Conservation (phyloP, 495 filamentous ascomycete species). For the Penicillium dipodomyicola region DNA sequence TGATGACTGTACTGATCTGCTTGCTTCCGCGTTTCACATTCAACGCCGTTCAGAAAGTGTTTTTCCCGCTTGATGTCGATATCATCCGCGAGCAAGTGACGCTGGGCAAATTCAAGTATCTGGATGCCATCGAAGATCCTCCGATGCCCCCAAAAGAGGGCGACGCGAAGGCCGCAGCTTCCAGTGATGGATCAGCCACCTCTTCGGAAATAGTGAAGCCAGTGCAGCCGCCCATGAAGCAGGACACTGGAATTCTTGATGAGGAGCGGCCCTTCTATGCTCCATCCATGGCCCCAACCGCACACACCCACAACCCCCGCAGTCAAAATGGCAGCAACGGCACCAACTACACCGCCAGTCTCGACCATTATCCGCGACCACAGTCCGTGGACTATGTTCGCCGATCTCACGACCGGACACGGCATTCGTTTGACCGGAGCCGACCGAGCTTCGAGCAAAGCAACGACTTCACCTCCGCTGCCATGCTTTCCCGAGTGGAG, state of each 20-base stretch:
- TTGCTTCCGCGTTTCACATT: conserved; percentile 80
- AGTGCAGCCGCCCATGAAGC: conserved; percentile 52
- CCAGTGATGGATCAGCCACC: conserved; percentile 47
- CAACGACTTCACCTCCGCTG: conserved; percentile 87
- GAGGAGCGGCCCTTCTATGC: conserved; percentile 89
- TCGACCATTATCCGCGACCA: conserved; percentile 43
- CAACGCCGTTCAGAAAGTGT: conserved; percentile 90
- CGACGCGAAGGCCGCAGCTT: conserved; percentile 15
- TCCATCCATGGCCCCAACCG: conserved; percentile 72
- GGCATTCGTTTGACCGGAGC: conserved; percentile 45
- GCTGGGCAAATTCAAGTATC: conserved; percentile 72
- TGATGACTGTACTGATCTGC: conserved; percentile 73
- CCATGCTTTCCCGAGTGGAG: conserved; percentile 79
- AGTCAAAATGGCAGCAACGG: conserved; percentile 92
- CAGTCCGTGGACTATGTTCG: conserved; percentile 67
- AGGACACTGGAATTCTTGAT: conserved; percentile 66
- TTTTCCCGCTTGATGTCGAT: conserved; percentile 87
- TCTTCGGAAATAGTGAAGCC: conserved; percentile 67
- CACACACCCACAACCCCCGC: conserved; percentile 75
- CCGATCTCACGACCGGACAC: conserved; percentile 74
- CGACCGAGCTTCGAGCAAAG: conserved; percentile 79
- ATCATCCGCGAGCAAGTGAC: conserved; percentile 91
- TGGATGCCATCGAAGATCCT: conserved; percentile 51
- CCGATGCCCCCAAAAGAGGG: conserved; percentile 34
- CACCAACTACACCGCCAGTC: conserved; percentile 78